Evolutionary conservation across 2,329 filamentous ascomycete genomes (phyloP).

Genomic region (Alternaria consortialis): DNA sequence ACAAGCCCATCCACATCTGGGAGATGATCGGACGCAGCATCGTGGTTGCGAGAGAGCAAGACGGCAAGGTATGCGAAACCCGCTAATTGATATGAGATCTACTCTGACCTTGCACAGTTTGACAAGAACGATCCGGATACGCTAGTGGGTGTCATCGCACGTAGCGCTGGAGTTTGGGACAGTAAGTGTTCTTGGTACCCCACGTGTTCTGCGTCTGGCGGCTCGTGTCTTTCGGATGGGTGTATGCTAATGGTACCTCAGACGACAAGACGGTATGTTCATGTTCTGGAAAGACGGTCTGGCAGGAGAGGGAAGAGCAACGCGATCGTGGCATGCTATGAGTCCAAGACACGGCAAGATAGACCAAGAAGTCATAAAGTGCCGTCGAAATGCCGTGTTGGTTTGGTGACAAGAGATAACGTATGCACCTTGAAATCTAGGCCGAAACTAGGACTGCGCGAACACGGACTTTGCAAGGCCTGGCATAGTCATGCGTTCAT

Average conservation of each 20-base stretch:
- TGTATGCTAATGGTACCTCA: slow-evolving; percentile 13
- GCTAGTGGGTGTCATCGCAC: slow-evolving; percentile 89
- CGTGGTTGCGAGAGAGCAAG: slow-evolving; percentile 77
- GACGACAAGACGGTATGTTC: slow-evolving; percentile 97
- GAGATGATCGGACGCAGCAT: slow-evolving; percentile 95
- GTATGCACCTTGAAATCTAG: slow-evolving; percentile 40
- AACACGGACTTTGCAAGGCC: slow-evolving; percentile 40
- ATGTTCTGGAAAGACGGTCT: slow-evolving; percentile 96
- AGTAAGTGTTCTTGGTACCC: slow-evolving; percentile 33
- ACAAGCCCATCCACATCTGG: slow-evolving; percentile 87
- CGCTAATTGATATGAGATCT: slow-evolving; percentile 55
- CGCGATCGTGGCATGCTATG: slow-evolving; percentile 89
- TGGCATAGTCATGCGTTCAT: slow-evolving; percentile 48
- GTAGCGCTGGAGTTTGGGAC: slow-evolving; percentile 98
- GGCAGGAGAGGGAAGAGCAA: slow-evolving; percentile 95
- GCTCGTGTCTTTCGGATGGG: neutral
- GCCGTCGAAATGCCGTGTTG: slow-evolving; percentile 29
- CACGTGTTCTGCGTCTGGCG: slow-evolving; percentile 3
- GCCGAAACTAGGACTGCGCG: slow-evolving; percentile 47
- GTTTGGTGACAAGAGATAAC: slow-evolving; percentile 23
- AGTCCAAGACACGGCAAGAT: slow-evolving; percentile 41
- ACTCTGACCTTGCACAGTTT: slow-evolving; percentile 29
- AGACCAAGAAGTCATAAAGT: slow-evolving; percentile 26
- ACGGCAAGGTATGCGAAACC: slow-evolving; percentile 54
- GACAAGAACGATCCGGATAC: slow-evolving; percentile 78